These are phyloP conservation scores for Cokeromyces recurvatus DNA, from an alignment of 371 early-diverging fungal species.

Conservation along the genomic window DNA sequence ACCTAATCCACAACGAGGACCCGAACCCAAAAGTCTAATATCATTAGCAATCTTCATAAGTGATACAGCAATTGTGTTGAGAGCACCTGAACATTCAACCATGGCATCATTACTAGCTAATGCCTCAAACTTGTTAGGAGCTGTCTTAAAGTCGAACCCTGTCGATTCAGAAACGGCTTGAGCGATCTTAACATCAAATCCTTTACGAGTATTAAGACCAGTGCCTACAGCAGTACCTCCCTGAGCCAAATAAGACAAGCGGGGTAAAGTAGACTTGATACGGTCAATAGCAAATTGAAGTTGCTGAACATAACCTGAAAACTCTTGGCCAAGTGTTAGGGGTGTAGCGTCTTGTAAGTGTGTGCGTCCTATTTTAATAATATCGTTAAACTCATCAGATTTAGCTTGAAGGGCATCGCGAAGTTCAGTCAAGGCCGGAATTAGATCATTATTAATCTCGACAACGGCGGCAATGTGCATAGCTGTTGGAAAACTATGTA, in stretches of 20 bases:
- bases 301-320: constrained; percentile 92
- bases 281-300: constrained; percentile 82
- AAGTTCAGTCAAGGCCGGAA: constrained; percentile 76
- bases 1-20: constrained; percentile 95
- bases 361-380: constrained; percentile 96
- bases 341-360: constrained; percentile 95
- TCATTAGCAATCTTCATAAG: constrained; percentile 97
- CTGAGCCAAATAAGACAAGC: constrained; percentile 85
- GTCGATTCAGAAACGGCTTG: constrained; percentile 74
- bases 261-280: constrained; percentile 72
- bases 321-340: constrained; percentile 95
- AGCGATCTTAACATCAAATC: constrained; percentile 87
- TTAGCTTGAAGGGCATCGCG: constrained; percentile 72
- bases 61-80: constrained; percentile 92
- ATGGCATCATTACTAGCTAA: constrained; percentile 95
- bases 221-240: constrained; percentile 98
- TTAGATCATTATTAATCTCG: constrained; percentile 71
- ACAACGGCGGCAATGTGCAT: constrained; percentile 93
- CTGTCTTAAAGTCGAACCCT: constrained; percentile 82
- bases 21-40: constrained; percentile 91
- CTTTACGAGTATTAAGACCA: constrained; percentile 88
- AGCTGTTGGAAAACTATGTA: constrained; percentile 85
- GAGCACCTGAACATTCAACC: constrained; percentile 90
- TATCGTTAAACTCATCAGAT: constrained; percentile 71
- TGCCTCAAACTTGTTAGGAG: constrained; percentile 98